phyloP scores from a whole-genome alignment of 2,329 filamentous ascomycete species.

The Cadophora luteo-olivacea region DNA sequence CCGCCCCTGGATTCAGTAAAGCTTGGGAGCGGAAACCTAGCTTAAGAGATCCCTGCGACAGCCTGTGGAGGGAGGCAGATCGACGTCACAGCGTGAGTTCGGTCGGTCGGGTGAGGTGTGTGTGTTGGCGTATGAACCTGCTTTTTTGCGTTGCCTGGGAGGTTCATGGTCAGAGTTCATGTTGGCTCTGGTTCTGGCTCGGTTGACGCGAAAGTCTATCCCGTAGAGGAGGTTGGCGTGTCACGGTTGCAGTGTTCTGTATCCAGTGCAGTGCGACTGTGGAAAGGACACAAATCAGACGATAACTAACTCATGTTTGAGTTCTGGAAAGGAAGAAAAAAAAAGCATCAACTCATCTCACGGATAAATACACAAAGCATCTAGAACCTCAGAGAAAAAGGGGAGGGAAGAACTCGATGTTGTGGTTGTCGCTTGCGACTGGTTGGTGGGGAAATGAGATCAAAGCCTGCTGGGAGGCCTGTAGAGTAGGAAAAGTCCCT shows the following conservation, averaged over 20 bases:
- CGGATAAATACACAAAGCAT: conserved; percentile 9
- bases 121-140: conserved; percentile 6
- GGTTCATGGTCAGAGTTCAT: too few relatives aligned
- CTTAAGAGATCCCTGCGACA: neutral
- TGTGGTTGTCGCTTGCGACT: conserved; percentile 11
- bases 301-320: neutral
- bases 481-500: neutral
- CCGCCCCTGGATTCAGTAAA: neutral
- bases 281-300: neutral
- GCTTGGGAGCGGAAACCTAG: neutral
- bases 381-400: neutral
- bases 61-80: neutral
- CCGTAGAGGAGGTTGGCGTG: neutral
- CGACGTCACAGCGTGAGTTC: conserved; percentile 4
- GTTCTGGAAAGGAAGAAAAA: neutral
- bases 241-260: neutral
- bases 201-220: neutral
- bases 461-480: neutral
- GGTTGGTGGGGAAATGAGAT: conserved; percentile 14
- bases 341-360: neutral
- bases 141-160: neutral
- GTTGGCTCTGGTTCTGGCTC: neutral
- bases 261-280: neutral
- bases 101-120: too few relatives aligned
- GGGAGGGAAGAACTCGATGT: neutral